These are phyloP conservation scores for Backusella westeae DNA, from an alignment of 192 early-diverging fungal species.

Conservation along the genomic window DNA sequence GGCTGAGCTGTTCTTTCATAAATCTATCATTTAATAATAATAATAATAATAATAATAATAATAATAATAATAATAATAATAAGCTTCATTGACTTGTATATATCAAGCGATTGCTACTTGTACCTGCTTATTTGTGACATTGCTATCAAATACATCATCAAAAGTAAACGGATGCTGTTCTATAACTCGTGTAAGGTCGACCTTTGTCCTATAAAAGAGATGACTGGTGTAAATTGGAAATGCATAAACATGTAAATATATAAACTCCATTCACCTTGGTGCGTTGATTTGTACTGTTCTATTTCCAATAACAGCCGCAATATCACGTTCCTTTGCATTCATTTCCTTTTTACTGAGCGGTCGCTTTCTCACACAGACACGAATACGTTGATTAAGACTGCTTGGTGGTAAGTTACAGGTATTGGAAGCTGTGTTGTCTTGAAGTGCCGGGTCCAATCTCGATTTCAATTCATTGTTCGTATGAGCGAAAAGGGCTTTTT, in stretches of 20 bases:
- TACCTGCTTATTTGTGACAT: conserved; percentile 81
- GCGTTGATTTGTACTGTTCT: conserved; percentile 85
- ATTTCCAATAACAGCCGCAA: conserved; percentile 61
- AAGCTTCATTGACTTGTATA: too few relatives aligned
- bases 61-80: background rate
- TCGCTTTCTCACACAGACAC: conserved; percentile 95
- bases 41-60: background rate
- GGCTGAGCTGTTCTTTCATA: conserved; percentile 91
- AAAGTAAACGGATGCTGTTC: conserved; percentile 93
- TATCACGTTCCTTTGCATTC: conserved; percentile 76
- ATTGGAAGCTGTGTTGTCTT: background rate
- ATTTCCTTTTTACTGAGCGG: conserved; percentile 87
- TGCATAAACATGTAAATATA: background rate
- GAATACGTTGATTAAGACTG: conserved; percentile 79
- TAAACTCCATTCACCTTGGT: conserved; percentile 64
- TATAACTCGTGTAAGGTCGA: conserved; percentile 92
- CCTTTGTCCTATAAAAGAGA: conserved; percentile 62
- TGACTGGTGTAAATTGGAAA: background rate
- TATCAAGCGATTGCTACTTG: too few relatives aligned
- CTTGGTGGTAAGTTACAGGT: conserved; percentile 4
- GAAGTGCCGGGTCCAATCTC: background rate
- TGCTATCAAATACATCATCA: conserved; percentile 92
- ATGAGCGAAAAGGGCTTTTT: conserved; percentile 14
- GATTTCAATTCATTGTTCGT: conserved; percentile 9
- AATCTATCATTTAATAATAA: conserved; percentile 34